A percentile compares a stretch with the other conserved stretches of the same genome.
These are phyloP conservation scores for Lanmaoa rubissima DNA, from an alignment of 768 basidiomycete genomes.

Conservation along the genomic window DNA sequence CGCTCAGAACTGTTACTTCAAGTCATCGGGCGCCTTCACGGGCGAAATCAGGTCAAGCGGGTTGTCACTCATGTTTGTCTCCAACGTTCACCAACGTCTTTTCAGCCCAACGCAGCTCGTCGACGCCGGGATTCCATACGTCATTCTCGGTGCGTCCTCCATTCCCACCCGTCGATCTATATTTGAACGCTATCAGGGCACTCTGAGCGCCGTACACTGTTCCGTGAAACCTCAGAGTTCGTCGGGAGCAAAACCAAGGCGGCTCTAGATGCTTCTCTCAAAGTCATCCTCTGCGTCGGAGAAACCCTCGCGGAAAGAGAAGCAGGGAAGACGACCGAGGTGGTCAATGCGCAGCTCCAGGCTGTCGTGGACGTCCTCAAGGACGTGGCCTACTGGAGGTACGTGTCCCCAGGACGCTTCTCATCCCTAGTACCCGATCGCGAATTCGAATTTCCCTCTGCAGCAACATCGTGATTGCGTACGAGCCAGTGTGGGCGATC, in stretches of 20 bases:
- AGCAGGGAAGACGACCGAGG: conserved; percentile 65
- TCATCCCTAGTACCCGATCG: not conserved
- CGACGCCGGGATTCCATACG: conserved; percentile 86
- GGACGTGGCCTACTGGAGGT: conserved; percentile 75
- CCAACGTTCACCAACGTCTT: not conserved
- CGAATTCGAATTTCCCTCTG: not conserved
- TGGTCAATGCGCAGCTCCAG: conserved; percentile 80
- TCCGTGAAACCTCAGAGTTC: conserved; percentile 80
- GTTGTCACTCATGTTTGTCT: not conserved
- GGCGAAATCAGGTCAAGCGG: conserved; percentile 85
- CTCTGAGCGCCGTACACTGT: conserved; percentile 92
- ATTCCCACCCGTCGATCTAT: not conserved
- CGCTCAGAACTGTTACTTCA: conserved; percentile 90
- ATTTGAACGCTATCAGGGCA: conserved; percentile 56
- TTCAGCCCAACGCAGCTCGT: conserved; percentile 76
- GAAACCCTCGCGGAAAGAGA: conserved; percentile 92
- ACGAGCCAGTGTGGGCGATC: conserved; percentile 98
- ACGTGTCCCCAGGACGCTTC: conserved; percentile 20
- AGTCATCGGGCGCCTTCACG: conserved; percentile 87
- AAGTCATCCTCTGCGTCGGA: conserved; percentile 94
- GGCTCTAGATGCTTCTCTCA: conserved; percentile 70
- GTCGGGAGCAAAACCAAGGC: conserved; percentile 87
- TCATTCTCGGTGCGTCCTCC: conserved; percentile 64
- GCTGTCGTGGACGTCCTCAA: conserved; percentile 64
- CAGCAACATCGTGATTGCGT: conserved; percentile 92